Conservation (phyloP, 169 alveolate genomes). For the Plasmodium billcollinsi region DNA sequence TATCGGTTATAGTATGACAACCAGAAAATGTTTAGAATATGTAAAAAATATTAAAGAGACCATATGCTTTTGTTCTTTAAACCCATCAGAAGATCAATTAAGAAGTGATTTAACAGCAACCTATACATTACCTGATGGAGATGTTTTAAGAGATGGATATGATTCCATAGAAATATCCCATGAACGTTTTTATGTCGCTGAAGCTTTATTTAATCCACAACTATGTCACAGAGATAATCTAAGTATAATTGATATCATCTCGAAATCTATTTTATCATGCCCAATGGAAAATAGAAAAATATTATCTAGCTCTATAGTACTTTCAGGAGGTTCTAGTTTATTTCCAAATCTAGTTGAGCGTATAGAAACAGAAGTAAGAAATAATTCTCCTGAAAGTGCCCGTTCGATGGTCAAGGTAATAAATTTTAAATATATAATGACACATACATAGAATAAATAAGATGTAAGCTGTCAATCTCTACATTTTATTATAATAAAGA, state of each 20-base stretch:
- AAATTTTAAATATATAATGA: neutral
- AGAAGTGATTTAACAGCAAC: conserved; percentile 79
- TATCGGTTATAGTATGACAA: conserved; percentile 85
- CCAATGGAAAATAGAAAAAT: conserved; percentile 80
- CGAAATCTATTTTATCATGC: conserved; percentile 80
- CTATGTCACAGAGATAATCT: conserved; percentile 78
- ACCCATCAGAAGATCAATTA: conserved; percentile 86
- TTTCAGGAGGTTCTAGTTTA: conserved; percentile 83
- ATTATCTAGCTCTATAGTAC: conserved; percentile 79
- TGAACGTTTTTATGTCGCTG: conserved; percentile 91
- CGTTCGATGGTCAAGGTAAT: conserved; percentile 79
- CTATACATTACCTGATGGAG: conserved; percentile 90
- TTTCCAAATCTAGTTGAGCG: conserved; percentile 83
- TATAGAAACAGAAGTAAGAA: conserved; percentile 80
- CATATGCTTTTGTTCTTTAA: conserved; percentile 88
- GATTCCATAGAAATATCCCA: conserved; percentile 83
- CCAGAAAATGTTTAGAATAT: conserved; percentile 86
- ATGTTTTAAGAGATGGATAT: conserved; percentile 87
- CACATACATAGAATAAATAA: neutral
- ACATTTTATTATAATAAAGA: too few relatives aligned
- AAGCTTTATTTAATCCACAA: conserved; percentile 87
- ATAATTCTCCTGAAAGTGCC: conserved; percentile 84
- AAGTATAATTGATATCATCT: conserved; percentile 78
- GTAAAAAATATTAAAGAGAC: conserved; percentile 88
- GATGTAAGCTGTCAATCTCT: neutral